phyloP scores from a whole-genome alignment of 2,329 filamentous ascomycete genomes.

The Epichloe glyceriae region DNA sequence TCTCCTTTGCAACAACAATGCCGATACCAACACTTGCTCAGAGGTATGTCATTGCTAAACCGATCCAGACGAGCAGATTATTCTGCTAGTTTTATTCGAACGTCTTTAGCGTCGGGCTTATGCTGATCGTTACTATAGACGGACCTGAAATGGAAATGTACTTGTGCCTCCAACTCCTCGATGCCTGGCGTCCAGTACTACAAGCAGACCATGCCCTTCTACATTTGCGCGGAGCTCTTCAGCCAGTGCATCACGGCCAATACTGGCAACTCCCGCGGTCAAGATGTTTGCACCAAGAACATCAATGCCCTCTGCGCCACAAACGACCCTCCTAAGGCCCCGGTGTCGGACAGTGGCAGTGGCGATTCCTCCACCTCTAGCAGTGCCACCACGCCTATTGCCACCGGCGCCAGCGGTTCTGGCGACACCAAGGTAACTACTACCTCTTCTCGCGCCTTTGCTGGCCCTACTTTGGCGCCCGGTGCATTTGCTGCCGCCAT shows the following conservation, averaged over 20 bases:
- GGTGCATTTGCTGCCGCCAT: constrained; percentile 34
- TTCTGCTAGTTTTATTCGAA: constrained; percentile 1
- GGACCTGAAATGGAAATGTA: constrained; percentile 34
- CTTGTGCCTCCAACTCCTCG: constrained; percentile 33
- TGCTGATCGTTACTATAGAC: constrained; percentile 12
- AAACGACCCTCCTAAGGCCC: constrained; percentile 21
- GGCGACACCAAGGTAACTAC: constrained; percentile 19
- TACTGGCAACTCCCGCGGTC: constrained; percentile 27
- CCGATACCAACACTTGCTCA: constrained; percentile 30
- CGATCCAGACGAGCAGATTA: neutral
- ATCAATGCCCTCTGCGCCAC: constrained; percentile 35
- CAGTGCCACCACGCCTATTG: constrained; percentile 12
- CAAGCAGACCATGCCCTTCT: constrained; percentile 37
- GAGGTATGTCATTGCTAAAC: constrained; percentile 24
- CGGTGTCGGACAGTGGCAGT: constrained; percentile 10
- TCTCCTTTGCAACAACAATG: constrained; percentile 29
- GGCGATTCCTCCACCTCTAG: constrained; percentile 14
- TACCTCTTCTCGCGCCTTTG: constrained; percentile 18
- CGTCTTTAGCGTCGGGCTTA: neutral
- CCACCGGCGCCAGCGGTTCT: constrained; percentile 10
- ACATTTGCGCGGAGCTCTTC: constrained; percentile 38
- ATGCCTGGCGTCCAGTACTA: constrained; percentile 41
- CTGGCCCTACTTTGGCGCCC: constrained; percentile 29
- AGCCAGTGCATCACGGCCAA: constrained; percentile 32
- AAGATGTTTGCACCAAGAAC: constrained; percentile 34